phyloP scores from a whole-genome alignment of 2,329 filamentous ascomycete genomes.

The Colletotrichum sp. region DNA sequence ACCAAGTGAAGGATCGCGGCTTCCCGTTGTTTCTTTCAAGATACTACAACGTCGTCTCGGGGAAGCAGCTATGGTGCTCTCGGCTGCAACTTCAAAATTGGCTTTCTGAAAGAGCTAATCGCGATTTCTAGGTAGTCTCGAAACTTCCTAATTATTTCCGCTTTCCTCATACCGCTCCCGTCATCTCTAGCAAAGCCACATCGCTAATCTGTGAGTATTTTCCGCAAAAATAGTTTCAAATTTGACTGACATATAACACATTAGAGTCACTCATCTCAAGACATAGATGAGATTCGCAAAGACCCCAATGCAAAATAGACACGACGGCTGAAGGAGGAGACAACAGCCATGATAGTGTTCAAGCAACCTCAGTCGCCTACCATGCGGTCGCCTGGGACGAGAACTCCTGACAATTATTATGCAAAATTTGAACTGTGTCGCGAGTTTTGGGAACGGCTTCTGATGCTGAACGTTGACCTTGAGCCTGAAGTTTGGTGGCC shows the following conservation, averaged over 20 bases:
- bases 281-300: background rate
- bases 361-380: background rate
- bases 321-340: background rate
- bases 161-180: background rate
- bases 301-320: background rate
- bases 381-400: background rate
- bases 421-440: background rate
- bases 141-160: background rate
- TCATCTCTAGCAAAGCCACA: background rate
- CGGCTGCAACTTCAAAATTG: background rate
- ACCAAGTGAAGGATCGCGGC: background rate
- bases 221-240: rapidly evolving
- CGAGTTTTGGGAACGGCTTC: background rate
- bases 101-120: background rate
- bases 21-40: background rate
- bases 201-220: rapidly evolving
- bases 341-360: background rate
- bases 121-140: background rate
- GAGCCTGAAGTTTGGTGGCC: background rate
- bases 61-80: background rate
- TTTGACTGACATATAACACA: background rate
- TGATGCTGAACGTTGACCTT: rapidly evolving
- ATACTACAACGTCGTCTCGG: background rate
- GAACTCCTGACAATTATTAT: background rate
- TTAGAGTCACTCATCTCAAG: background rate